Evolutionary conservation across 2,329 filamentous ascomycete genomes (phyloP).

Genomic region (Diaporthe australafricana): DNA sequence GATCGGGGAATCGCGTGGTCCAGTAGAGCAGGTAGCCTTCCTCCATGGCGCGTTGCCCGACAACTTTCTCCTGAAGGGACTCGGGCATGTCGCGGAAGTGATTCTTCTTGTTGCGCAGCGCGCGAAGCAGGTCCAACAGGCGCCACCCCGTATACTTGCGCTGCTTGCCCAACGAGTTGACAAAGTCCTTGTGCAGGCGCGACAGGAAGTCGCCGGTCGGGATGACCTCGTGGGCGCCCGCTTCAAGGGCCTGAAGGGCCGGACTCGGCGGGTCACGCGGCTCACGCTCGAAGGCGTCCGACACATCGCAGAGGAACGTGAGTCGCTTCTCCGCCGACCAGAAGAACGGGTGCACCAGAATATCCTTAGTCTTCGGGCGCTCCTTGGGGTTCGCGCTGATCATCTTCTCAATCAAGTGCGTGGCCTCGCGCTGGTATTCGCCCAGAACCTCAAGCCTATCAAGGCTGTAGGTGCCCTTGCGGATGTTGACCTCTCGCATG

Average conservation of each 20-base stretch:
- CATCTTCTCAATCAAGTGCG: constrained; percentile 89
- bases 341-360: constrained; percentile 96
- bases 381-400: constrained; percentile 63
- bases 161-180: constrained; percentile 91
- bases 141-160: constrained; percentile 90
- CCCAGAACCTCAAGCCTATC: constrained; percentile 79
- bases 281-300: constrained; percentile 96
- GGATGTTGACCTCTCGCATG: constrained; percentile 97
- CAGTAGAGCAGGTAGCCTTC: constrained; percentile 88
- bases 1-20: constrained; percentile 80
- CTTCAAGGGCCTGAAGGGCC: constrained; percentile 71
- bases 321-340: constrained; percentile 92
- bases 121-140: constrained; percentile 87
- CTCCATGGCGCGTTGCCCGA: constrained; percentile 17
- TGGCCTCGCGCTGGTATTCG: constrained; percentile 86
- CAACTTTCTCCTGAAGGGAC: constrained; percentile 73
- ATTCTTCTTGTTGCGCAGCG: constrained; percentile 94
- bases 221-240: constrained; percentile 63
- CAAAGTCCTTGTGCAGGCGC: constrained; percentile 81
- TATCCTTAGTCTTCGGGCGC: constrained; percentile 79
- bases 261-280: constrained; percentile 82
- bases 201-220: constrained; percentile 80
- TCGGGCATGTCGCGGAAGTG: constrained; percentile 98
- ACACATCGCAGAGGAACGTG: constrained; percentile 94
- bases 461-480: constrained; percentile 85